A percentile compares a stretch with the other conserved stretches of the same genome.
phyloP scores from a whole-genome alignment of 495 filamentous ascomycete species.

The Talaromyces wortmannii region DNA sequence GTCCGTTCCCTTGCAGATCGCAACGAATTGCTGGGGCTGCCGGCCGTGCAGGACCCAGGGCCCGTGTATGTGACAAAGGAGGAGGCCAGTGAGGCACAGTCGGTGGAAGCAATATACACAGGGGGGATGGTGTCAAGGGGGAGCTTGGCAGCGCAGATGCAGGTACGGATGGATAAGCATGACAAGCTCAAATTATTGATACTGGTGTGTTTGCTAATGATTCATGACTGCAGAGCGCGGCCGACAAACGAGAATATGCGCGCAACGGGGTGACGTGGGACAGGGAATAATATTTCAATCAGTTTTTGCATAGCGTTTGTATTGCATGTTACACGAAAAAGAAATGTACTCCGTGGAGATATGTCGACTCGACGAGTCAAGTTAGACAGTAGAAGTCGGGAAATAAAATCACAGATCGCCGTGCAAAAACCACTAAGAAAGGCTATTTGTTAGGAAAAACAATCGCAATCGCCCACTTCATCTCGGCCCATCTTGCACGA shows the following conservation, averaged over 20 bases:
- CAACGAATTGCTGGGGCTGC: conserved; percentile 22
- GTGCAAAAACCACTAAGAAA: too few species aligned
- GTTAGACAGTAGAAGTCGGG: too few species aligned
- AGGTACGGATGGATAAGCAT: conserved; percentile 7
- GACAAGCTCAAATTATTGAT: not conserved
- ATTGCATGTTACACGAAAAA: too few species aligned
- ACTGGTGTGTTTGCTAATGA: too few species aligned
- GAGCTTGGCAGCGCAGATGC: conserved; percentile 24
- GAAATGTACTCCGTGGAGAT: too few species aligned
- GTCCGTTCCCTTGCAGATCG: conserved; percentile 28
- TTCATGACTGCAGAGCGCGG: conserved; percentile 17
- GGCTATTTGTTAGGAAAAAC: too few species aligned
- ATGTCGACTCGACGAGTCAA: too few species aligned
- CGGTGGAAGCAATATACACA: conserved; percentile 20
- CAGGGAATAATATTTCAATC: not conserved
- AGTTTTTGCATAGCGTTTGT: too few species aligned
- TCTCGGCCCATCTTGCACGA: too few species aligned
- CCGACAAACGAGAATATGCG: conserved; percentile 15
- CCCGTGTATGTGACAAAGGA: conserved; percentile 26
- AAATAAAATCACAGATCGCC: too few species aligned
- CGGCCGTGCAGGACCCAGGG: conserved; percentile 12
- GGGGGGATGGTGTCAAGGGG: conserved; percentile 22
- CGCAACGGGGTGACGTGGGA: not conserved
- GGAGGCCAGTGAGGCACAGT: conserved; percentile 26
- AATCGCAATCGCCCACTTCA: too few species aligned